Base-by-base conservation (phyloP, 2,329 filamentous ascomycete genomes). In the Arthrinium phaeospermum region DNA sequence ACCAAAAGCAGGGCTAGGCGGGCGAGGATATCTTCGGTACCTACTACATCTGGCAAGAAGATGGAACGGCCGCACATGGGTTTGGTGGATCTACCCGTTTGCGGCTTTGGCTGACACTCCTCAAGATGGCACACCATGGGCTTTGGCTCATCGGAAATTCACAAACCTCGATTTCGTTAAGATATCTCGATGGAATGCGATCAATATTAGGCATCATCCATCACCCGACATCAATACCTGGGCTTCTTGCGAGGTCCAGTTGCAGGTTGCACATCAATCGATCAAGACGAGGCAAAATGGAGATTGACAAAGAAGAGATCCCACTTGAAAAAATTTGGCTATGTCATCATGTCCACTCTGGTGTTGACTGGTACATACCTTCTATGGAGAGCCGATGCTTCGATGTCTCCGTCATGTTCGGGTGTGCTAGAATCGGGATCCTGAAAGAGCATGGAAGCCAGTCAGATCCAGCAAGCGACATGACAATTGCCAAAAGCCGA, bases 401-500 rank as follows among this genome's bases (percentile, higher is more conserved):
- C 46, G 46, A 49, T 57, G 51, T 7, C 27, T 34, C 27, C 27
- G 14, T 19, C 27, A 14, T 34, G 27, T 57, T 57, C 19, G 51
- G 10, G 14, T 57, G 51, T 19, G 27, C 6, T 57, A 27, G 51
- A 61, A 61, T 61, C 30, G 53, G 51, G 27, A 19, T 61, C 14
- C 53, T 34, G 53, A 37, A 61, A 37, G 19, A 27, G 30, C 53
- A 30, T 30, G 27, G 27, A 61, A 37, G 16, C 53, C 34, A 57
- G 51, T 57, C 27, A 34, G 34, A 57, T 19, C 7, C 51, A 37
- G 30, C 30, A 61, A 61, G 53, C 53, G 22, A 41, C 57, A 64
- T 64, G 57, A 64, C 57, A 64, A 64, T 37, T 57, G 37, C 16
- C 57, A 64, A 64, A 64, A 64, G 57, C 30, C 57, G 57, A 41